Percentiles rank a stretch among this genome's conserved stretches.
phyloP scores from a whole-genome alignment of 768 basidiomycete species.

The Steccherinum ochraceum region DNA sequence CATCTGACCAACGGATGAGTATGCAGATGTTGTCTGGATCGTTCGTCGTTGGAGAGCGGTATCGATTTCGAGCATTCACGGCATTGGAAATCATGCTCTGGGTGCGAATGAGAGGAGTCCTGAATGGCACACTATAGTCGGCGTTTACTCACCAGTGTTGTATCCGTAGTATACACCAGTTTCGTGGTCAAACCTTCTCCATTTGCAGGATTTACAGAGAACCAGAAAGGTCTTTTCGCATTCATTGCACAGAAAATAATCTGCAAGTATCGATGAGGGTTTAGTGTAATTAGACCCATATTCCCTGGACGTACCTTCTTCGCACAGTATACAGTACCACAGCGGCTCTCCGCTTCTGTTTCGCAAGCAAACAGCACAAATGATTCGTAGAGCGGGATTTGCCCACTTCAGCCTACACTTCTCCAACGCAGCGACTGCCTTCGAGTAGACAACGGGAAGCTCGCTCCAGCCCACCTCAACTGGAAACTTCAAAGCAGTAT shows the following conservation, averaged over 20 bases:
- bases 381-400: too few species aligned
- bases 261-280: too few species aligned
- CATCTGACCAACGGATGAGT: not conserved
- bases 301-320: not conserved
- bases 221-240: not conserved
- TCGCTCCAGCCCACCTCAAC: not conserved
- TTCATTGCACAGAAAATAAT: not conserved
- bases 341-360: not conserved
- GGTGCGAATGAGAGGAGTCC: not conserved
- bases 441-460: not conserved
- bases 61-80: not conserved
- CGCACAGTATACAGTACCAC: not conserved
- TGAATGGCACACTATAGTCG: not conserved
- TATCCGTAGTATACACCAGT: not conserved
- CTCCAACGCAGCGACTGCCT: not conserved
- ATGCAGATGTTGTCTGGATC: not conserved
- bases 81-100: not conserved
- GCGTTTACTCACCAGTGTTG: not conserved
- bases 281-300: not conserved
- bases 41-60: not conserved
- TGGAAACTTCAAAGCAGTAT: not conserved
- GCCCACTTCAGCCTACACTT: too few species aligned
- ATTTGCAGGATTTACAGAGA: not conserved
- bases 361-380: too few species aligned
- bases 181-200: not conserved